phyloP scores from a whole-genome alignment of 2,329 filamentous ascomycete species.

The Colletotrichum paranaense region DNA sequence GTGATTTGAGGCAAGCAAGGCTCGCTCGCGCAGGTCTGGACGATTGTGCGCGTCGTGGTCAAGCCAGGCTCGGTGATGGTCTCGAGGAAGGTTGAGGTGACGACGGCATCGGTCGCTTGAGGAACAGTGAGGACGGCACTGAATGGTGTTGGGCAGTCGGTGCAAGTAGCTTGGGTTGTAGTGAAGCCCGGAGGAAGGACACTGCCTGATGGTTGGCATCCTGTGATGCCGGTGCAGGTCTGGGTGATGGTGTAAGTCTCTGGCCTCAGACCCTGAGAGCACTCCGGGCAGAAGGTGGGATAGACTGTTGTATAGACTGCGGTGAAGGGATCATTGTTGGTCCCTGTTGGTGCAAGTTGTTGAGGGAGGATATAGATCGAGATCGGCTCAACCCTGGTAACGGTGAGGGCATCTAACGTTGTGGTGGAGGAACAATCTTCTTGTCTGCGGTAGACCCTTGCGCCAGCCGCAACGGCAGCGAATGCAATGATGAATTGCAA shows the following conservation, averaged over 20 bases:
- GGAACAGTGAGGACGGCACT: constrained; percentile 27
- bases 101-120: constrained; percentile 10
- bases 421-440: constrained; percentile 20
- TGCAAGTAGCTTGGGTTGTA: constrained; percentile 23
- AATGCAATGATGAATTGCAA: constrained; percentile 21
- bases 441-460: constrained; percentile 22
- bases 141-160: constrained; percentile 20
- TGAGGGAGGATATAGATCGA: constrained; percentile 25
- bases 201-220: constrained; percentile 18
- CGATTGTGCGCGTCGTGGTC: constrained; percentile 17
- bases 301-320: constrained; percentile 29
- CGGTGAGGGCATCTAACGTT: constrained; percentile 26
- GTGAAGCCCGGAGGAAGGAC: constrained; percentile 26
- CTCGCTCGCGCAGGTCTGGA: constrained; percentile 14
- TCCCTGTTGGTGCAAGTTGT: constrained; percentile 9
- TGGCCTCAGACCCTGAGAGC: constrained; percentile 7
- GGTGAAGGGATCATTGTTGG: constrained; percentile 18
- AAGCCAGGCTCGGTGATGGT: constrained; percentile 6
- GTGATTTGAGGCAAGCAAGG: constrained; percentile 14
- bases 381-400: constrained; percentile 32
- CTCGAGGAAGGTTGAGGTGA: constrained; percentile 18
- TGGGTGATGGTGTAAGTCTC: constrained; percentile 35
- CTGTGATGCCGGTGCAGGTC: constrained; percentile 27
- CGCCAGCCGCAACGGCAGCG: constrained; percentile 19
- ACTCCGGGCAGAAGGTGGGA: constrained; percentile 25